These are phyloP conservation scores for Fusarium kyushuense DNA, from an alignment of 2,329 filamentous ascomycete genomes.

Conservation along the genomic window DNA sequence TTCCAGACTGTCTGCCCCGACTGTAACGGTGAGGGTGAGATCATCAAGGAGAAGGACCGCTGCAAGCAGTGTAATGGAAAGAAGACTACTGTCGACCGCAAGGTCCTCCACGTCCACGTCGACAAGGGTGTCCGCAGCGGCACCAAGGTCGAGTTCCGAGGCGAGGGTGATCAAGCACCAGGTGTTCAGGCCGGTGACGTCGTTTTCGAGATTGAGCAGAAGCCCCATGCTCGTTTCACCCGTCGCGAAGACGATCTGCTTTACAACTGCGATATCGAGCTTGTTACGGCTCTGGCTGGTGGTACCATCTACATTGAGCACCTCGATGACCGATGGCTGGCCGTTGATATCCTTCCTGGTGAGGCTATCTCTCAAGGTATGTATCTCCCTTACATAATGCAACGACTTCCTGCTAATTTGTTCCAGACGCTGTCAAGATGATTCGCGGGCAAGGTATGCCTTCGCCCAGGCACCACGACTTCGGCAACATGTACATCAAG, in stretches of 20 bases:
- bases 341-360: constrained; percentile 90
- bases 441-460: constrained; percentile 98
- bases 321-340: constrained; percentile 96
- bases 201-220: constrained; percentile 98
- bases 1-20: constrained; percentile 99
- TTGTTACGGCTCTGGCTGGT: constrained; percentile 93
- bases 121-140: constrained; percentile 94
- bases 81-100: constrained; percentile 97
- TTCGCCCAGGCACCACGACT: constrained; percentile 92
- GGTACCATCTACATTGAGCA: constrained; percentile 94
- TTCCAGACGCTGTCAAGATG: constrained; percentile 86
- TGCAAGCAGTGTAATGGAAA: constrained; percentile 98
- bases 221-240: constrained; percentile 95
- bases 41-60: constrained; percentile 94
- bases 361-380: constrained; percentile 94
- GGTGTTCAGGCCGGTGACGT: constrained; percentile 95
- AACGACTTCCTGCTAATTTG: constrained; percentile 39
- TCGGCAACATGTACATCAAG: constrained; percentile 95
- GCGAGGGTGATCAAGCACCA: constrained; percentile 95
- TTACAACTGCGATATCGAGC: constrained; percentile 94
- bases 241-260: constrained; percentile 96
- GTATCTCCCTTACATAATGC: constrained; percentile 49
- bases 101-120: constrained; percentile 98
- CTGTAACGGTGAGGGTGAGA: constrained; percentile 97
- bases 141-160: constrained; percentile 96